Conservation (phyloP, 2,329 filamentous ascomycete genomes). For the Westerdykella aurantiaca region DNA sequence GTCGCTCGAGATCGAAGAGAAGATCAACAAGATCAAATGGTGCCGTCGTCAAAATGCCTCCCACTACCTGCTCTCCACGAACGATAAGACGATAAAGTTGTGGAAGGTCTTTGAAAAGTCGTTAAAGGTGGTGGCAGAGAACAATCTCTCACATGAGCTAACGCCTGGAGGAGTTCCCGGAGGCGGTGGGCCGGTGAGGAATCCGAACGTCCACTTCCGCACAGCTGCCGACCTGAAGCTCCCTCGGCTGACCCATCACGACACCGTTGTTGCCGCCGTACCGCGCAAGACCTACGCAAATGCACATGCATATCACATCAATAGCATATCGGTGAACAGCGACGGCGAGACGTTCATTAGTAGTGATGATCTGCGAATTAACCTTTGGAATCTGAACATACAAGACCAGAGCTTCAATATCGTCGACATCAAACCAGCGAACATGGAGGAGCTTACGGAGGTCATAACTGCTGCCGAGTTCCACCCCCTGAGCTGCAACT, state of each 20-base stretch:
- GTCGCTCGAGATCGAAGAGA: conserved; percentile 98
- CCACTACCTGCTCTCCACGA: conserved; percentile 95
- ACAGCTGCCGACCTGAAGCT: conserved; percentile 81
- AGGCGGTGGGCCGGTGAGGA: conserved; percentile 71
- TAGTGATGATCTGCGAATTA: conserved; percentile 95
- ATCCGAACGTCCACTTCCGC: conserved; percentile 69
- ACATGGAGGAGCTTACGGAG: conserved; percentile 99
- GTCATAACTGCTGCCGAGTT: conserved; percentile 98
- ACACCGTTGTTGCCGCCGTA: conserved; percentile 95
- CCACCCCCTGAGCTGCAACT: conserved; percentile 94
- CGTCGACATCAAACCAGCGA: conserved; percentile 98
- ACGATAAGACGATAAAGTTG: conserved; percentile 99
- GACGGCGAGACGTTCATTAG: conserved; percentile 99
- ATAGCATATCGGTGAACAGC: conserved; percentile 99
- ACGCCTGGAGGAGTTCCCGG: conserved; percentile 66
- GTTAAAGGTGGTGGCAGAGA: conserved; percentile 96
- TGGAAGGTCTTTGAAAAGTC: conserved; percentile 99
- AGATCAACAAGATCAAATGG: conserved; percentile 99
- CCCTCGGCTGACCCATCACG: conserved; percentile 92
- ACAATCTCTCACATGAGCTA: conserved; percentile 92
- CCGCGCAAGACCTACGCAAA: conserved; percentile 96
- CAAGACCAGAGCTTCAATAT: conserved; percentile 99
- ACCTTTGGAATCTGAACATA: conserved; percentile 98
- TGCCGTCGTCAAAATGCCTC: conserved; percentile 96
- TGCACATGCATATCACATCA: conserved; percentile 98